These are phyloP conservation scores for Tetrahymena thermophila DNA, from an alignment of 73 alveolate species.

Conservation along the genomic window DNA sequence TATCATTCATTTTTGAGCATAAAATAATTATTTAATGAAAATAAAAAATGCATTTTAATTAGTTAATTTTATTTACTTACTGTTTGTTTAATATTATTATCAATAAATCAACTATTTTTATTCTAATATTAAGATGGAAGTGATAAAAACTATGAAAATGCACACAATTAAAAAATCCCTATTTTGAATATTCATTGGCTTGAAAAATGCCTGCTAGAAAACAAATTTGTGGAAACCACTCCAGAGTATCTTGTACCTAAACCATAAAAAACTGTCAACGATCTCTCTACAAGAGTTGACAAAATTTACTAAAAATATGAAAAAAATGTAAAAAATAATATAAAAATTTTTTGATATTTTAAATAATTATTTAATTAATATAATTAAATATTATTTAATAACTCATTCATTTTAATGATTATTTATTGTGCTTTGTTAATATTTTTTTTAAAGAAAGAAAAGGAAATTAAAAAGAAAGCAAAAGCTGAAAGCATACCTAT, in stretches of 20 bases:
- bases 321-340: neutral
- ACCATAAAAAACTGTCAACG: neutral
- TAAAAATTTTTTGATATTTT: no score
- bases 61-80: no score
- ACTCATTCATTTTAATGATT: no score
- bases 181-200: neutral
- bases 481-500: neutral
- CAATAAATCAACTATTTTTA: neutral
- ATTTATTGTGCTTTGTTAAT: no score
- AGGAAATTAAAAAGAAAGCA: neutral
- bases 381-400: no score
- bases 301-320: neutral
- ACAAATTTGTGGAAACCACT: neutral
- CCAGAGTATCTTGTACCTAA: neutral
- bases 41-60: neutral
- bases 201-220: neutral
- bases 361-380: no score
- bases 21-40: no score
- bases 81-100: no score
- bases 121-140: neutral
- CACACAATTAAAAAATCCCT: neutral
- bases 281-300: neutral
- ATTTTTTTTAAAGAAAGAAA: neutral
- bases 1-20: neutral
- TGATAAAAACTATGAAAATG: neutral